Conservation (phyloP, 148 eudicot species). For the Rhododendron ovatum region DNA sequence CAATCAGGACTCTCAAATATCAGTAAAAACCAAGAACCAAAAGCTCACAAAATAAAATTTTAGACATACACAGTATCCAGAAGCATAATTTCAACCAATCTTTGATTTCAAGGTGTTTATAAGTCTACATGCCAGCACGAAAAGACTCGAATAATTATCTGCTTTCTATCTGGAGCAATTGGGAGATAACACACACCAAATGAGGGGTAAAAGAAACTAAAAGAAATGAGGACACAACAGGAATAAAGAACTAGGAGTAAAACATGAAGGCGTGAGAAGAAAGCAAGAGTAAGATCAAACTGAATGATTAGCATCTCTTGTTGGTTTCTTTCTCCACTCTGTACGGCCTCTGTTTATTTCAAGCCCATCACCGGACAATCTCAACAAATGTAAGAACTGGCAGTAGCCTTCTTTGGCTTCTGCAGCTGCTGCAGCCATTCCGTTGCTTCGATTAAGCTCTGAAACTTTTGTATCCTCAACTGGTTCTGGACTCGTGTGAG, state of each 20-base stretch:
- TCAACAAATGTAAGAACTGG: slow-evolving; percentile 71
- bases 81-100: not conserved
- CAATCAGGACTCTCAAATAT: not conserved
- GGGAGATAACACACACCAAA: too few species aligned
- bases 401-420: slow-evolving; percentile 28
- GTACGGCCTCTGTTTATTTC: slow-evolving; percentile 82
- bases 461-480: slow-evolving; percentile 18
- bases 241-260: too few species aligned
- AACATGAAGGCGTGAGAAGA: not conserved
- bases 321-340: slow-evolving; percentile 75
- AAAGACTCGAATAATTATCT: too few species aligned
- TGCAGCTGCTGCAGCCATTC: slow-evolving; percentile 30
- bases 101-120: not conserved
- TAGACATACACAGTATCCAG: not conserved
- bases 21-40: not conserved
- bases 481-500: slow-evolving; percentile 58
- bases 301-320: slow-evolving; percentile 22
- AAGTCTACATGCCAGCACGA: too few species aligned
- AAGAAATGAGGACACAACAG: not conserved
- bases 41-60: not conserved
- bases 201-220: too few species aligned
- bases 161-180: not conserved
- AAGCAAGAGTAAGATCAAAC: not conserved
- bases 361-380: slow-evolving; percentile 57
- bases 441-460: slow-evolving; percentile 44